Evolutionary conservation across 352 stramenopile genomes (phyloP).

Genomic region (Saprolegnia parasitica): DNA sequence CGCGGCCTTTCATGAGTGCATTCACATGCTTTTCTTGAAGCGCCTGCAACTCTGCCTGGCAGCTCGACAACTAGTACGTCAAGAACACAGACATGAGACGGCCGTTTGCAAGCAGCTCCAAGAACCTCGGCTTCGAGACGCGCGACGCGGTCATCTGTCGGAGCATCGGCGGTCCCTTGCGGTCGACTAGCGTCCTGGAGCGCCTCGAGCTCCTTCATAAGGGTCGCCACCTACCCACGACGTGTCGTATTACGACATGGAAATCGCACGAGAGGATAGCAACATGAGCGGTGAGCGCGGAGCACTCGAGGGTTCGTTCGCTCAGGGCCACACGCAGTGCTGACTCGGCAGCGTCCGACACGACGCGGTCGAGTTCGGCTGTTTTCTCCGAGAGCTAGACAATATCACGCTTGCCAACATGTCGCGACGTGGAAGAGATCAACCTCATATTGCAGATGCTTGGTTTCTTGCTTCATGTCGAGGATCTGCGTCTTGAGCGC

Average conservation of each 20-base stretch:
- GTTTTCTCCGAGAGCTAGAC: constrained; percentile 25
- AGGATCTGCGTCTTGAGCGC: constrained; percentile 15
- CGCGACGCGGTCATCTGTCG: not conserved
- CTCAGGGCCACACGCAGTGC: no score
- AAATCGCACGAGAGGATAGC: no score
- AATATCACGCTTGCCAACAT: not conserved
- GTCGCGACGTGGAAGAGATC: not conserved
- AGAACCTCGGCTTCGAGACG: not conserved
- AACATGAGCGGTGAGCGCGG: not conserved
- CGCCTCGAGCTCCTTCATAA: no score
- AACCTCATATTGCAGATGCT: constrained; percentile 29
- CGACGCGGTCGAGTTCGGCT: constrained; percentile 3
- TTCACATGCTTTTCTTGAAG: not conserved
- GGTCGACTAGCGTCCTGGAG: no score
- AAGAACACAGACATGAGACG: no score
- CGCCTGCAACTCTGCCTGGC: not conserved
- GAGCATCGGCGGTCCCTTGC: no score
- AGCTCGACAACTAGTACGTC: not conserved
- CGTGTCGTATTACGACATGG: no score
- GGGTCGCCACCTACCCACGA: no score
- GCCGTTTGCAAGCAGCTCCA: not conserved
- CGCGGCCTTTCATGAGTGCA: not conserved
- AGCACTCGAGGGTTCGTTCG: not conserved
- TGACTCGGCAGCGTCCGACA: not conserved
- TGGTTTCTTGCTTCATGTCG: constrained; percentile 16